Base-by-base conservation (phyloP, 2,329 filamentous ascomycete genomes). In the Trichoderma atroviride region DNA sequence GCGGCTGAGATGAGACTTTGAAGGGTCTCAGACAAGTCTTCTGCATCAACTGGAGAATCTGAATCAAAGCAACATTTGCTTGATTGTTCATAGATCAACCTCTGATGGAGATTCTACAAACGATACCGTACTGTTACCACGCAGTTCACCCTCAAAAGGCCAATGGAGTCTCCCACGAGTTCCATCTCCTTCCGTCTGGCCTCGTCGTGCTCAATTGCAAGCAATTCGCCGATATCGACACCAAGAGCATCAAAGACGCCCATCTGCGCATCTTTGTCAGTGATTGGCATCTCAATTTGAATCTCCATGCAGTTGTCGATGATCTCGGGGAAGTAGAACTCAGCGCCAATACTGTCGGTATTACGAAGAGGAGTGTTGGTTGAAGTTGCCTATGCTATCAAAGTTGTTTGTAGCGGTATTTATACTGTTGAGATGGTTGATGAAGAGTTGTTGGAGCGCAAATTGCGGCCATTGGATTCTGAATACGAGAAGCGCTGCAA, bases 401-500 rank as follows among this genome's bases (percentile, higher is more conserved):
- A 22, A 19, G 29, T 27, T 57, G 14, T 31, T 27, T 19, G 29
- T 4, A 57, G 55, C 29, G 91, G 91, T 58, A 84, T 94, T 70
- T 84, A 87, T 66, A 79, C 94, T 58, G 83, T 85, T 71, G 90
- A 93, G 68, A 83, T 93, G 71, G 92, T 93, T 76, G 82, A 91
- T 76, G 84, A 88, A 76, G 82, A 86, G 53, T 76, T 84, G 6
- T 93, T 94, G 73, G 90, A 92, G 80, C 76, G 79, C 50, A 91
- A 91, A 78, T 80, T 93, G 55, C 84, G 89, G 40, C 80, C 82
- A 24, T 80, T 94, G 58, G 89, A 86, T 11, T 74, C 79, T 10
- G 88, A 85, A 85, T 73, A 81, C 92, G 65, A 83, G 84, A 89
- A 90, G 81, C 83, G 90, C 63, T 93, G 88, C 74, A 90, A 91